Evolutionary conservation across 2,329 filamentous ascomycete genomes (phyloP).

Genomic region (Phialocephala sp.): DNA sequence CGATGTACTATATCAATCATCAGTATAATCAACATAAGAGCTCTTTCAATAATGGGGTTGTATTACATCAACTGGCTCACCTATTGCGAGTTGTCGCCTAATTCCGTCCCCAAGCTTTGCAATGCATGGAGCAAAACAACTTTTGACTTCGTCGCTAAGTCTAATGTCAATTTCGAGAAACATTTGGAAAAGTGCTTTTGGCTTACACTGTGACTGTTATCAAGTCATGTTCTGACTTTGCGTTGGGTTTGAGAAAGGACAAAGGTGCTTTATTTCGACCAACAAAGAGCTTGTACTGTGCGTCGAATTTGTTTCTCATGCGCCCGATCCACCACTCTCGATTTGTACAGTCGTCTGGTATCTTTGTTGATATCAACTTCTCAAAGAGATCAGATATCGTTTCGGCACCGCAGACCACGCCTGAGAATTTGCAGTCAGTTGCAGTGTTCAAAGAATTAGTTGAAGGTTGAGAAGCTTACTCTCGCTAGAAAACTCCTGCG

Average conservation of each 20-base stretch:
- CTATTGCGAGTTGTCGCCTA: constrained; percentile 4
- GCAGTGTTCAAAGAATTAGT: not conserved
- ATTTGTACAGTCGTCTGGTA: constrained; percentile 5
- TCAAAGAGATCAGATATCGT: constrained; percentile 23
- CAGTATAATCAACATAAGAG: not conserved
- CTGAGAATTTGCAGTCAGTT: constrained; percentile 1
- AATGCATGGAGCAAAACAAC: constrained; percentile 22
- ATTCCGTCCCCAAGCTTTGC: constrained; percentile 11
- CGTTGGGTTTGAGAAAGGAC: not conserved
- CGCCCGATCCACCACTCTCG: constrained; percentile 14
- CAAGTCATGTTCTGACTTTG: not conserved
- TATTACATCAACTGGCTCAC: constrained; percentile 14
- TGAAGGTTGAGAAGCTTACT: constrained; percentile 16
- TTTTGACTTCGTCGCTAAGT: constrained; percentile 19
- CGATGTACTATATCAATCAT: constrained; percentile 14
- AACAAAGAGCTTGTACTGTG: constrained; percentile 10
- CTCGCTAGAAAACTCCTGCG: constrained; percentile 22
- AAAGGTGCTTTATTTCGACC: not conserved
- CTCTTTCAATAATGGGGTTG: not conserved
- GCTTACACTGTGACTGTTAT: constrained; percentile 10
- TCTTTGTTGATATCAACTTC: constrained; percentile 9
- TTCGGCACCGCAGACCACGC: constrained; percentile 26
- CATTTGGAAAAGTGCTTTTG: not conserved
- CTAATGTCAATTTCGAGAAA: not conserved
- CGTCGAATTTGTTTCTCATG: constrained; percentile 21